phyloP scores from a whole-genome alignment of 495 filamentous ascomycete genomes.

The Podospora anserina region DNA sequence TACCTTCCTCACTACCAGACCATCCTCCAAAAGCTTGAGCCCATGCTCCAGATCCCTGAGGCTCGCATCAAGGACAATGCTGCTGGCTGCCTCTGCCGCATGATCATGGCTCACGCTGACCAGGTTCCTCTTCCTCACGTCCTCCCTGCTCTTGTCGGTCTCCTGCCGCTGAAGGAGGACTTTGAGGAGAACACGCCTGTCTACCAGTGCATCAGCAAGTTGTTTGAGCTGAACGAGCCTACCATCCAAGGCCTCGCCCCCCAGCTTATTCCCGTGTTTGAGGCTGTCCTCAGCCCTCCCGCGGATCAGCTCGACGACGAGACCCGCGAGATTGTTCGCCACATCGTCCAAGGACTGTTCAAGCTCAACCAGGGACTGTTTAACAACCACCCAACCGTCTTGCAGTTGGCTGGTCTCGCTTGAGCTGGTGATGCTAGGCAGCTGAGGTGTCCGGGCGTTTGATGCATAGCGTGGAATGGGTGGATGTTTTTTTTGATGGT shows the following conservation, averaged over 20 bases:
- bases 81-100: slow-evolving; percentile 84
- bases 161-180: slow-evolving; percentile 89
- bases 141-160: slow-evolving; percentile 70
- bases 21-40: slow-evolving; percentile 80
- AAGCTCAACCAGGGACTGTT: slow-evolving; percentile 33
- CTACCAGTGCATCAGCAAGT: slow-evolving; percentile 78
- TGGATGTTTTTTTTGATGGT: slow-evolving; percentile 21
- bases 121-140: slow-evolving; percentile 75
- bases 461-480: slow-evolving; percentile 25
- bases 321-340: slow-evolving; percentile 53
- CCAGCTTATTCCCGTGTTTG: slow-evolving; percentile 73
- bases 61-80: slow-evolving; percentile 88
- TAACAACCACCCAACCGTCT: slow-evolving; percentile 27
- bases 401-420: slow-evolving; percentile 33
- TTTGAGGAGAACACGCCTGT: slow-evolving; percentile 95
- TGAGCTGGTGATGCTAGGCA: slow-evolving; percentile 10
- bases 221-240: slow-evolving; percentile 72
- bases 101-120: slow-evolving; percentile 81
- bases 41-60: slow-evolving; percentile 68
- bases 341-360: slow-evolving; percentile 28
- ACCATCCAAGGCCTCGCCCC: slow-evolving; percentile 74
- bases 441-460: background rate
- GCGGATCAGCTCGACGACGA: slow-evolving; percentile 81
- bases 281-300: slow-evolving; percentile 72
- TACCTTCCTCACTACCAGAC: slow-evolving; percentile 69